Base-by-base conservation (phyloP, 2,329 filamentous ascomycete species). In the Aureobasidium zeae region DNA sequence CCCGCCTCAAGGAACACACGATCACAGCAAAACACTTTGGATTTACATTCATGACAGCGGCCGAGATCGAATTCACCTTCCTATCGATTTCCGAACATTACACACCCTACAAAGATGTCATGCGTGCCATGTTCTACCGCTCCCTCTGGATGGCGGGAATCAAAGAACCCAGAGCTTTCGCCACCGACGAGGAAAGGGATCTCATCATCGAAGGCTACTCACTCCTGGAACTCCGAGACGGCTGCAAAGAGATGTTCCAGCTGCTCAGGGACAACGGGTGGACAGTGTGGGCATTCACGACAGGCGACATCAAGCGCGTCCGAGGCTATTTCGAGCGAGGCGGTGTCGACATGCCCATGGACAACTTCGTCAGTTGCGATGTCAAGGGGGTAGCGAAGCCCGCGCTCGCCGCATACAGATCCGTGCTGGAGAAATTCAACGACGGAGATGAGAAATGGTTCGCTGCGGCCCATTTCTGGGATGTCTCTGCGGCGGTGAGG, bases 391-490 rank as follows among this genome's bases (percentile, higher is more conserved):
- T 73, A 13, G 69, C 66, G 1, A 77, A 76, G 55, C 74, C 74
- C 0, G 67, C 64, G 0, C 56, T 67, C 3, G 63, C 53, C 19
- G 66, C 69, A 0, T 77, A 77, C 50, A 52, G 56, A 48, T 60
- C 63, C 1, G 54, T 71, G 5, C 55, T 70, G 24, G 61, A 63
- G n/a, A 57, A 54, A 36, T 65, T 75, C 44, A 63, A 36, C 6
- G 31, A 45, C 0, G 59, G 51, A 2, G 53, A 68, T 31, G 48
- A 57, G 48, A 65, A 64, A 33, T 77, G 73, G 73, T 77, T 76
- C 54, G 74, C 71, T 1, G 74, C 74, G 1, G 74, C 72, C 16
- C 74, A 77, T 57, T 71, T 72, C 64, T 77, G 74, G 74, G 74
- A 78, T 60, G 72, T 73, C 1, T 64, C 65, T 13, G 70, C 72